These are phyloP conservation scores for Ulvella scutata DNA, from an alignment of 139 green algal species.

Conservation along the genomic window DNA sequence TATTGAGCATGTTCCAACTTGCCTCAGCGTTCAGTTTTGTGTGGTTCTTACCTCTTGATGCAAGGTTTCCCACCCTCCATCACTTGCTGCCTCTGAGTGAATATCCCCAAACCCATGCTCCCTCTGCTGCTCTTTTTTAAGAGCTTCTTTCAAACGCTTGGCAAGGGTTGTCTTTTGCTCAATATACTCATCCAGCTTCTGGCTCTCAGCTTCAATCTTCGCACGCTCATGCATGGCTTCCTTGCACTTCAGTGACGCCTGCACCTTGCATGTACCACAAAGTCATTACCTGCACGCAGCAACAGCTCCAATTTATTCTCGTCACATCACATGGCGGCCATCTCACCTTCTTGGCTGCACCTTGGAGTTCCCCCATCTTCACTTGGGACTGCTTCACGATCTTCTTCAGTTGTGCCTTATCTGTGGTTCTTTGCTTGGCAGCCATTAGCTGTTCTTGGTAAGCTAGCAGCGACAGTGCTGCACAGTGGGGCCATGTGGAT, in stretches of 20 bases:
- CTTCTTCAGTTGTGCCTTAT: conserved; percentile 2
- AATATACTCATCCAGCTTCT: neutral
- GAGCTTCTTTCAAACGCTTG: neutral
- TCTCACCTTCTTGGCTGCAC: neutral
- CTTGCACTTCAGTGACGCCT: neutral
- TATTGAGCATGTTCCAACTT: neutral
- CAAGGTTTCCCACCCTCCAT: neutral
- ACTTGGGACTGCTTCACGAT: neutral
- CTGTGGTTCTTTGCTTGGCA: neutral
- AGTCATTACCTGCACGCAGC: neutral
- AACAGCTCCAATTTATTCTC: neutral
- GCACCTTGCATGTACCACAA: neutral
- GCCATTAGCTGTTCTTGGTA: neutral
- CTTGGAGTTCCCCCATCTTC: neutral
- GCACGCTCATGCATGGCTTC: neutral
- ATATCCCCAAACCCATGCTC: neutral
- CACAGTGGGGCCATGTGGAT: too few relatives aligned
- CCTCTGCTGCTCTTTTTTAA: neutral
- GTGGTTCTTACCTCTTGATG: neutral
- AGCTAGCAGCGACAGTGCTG: neutral
- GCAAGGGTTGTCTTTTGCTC: neutral
- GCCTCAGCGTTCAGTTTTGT: neutral
- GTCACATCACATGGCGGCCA: neutral
- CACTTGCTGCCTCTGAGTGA: neutral
- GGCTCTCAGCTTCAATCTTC: neutral